These are phyloP conservation scores for Leccinum uliginosum DNA, from an alignment of 768 basidiomycete species.

Conservation along the genomic window DNA sequence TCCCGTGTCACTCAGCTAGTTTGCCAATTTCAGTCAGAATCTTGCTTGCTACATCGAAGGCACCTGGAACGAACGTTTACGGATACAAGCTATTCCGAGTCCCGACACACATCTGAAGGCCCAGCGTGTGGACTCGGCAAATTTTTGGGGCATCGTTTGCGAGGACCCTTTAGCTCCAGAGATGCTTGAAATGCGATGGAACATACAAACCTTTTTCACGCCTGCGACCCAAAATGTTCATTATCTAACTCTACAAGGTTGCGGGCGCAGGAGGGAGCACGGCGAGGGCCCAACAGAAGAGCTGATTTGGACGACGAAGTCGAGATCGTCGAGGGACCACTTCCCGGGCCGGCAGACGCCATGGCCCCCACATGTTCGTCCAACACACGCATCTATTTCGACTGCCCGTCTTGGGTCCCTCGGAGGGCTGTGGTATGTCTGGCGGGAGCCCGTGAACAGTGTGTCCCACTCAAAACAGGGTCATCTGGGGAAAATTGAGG, in stretches of 20 bases:
- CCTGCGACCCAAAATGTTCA: constrained; percentile 79
- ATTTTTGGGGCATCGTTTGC: constrained; percentile 88
- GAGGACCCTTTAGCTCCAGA: constrained; percentile 70
- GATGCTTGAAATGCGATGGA: constrained; percentile 84
- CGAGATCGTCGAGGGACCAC: background rate
- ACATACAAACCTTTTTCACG: constrained; percentile 86
- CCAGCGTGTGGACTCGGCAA: constrained; percentile 90
- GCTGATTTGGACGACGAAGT: too few relatives aligned
- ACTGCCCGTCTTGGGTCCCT: too few relatives aligned
- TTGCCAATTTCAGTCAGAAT: constrained; percentile 87
- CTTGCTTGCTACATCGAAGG: constrained; percentile 90
- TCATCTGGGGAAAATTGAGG: too few relatives aligned
- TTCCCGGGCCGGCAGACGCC: too few relatives aligned
- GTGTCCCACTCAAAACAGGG: too few relatives aligned
- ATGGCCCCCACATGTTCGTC: background rate
- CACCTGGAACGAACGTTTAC: too few relatives aligned
- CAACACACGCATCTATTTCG: too few relatives aligned
- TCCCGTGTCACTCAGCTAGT: constrained; percentile 91
- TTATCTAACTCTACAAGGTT: constrained; percentile 76
- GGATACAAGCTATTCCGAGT: too few relatives aligned
- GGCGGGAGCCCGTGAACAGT: too few relatives aligned
- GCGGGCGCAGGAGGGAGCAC: too few relatives aligned
- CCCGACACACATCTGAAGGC: constrained; percentile 83
- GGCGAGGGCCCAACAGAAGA: too few relatives aligned
- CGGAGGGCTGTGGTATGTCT: too few relatives aligned